A percentile compares a stretch with the other conserved stretches of the same genome.
These are phyloP conservation scores for Artemisia princeps DNA, from an alignment of 140 eudicot species.

Conservation along the genomic window DNA sequence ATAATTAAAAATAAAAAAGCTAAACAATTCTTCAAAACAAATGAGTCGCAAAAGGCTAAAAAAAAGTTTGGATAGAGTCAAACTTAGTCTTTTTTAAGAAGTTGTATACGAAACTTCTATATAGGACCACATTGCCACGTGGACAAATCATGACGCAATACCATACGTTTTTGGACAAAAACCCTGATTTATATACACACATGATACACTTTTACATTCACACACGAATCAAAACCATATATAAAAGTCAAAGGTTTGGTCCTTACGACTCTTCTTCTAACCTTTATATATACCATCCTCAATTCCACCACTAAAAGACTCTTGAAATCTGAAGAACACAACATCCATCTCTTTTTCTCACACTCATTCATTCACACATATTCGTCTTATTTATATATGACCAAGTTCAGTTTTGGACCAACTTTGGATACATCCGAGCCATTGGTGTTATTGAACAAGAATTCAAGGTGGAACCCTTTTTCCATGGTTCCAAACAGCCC, in stretches of 20 bases:
- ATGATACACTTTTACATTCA: slow-evolving; percentile 20
- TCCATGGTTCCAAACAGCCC: slow-evolving; percentile 17
- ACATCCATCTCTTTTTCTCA: slow-evolving; percentile 15
- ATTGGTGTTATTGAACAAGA: slow-evolving; percentile 32
- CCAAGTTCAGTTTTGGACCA: slow-evolving; percentile 49
- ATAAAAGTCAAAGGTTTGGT: slow-evolving; percentile 26
- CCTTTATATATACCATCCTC: slow-evolving; percentile 47
- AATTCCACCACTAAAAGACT: slow-evolving; percentile 25
- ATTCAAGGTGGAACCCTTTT: slow-evolving; percentile 28
- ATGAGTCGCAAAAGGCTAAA: not conserved
- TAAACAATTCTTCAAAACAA: not conserved
- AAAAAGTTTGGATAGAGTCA: slow-evolving; percentile 32
- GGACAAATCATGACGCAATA: slow-evolving; percentile 56
- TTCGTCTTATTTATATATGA: slow-evolving; percentile 36
- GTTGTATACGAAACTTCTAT: slow-evolving; percentile 38
- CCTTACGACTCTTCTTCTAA: slow-evolving; percentile 11
- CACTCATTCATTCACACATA: not conserved
- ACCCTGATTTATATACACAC: slow-evolving; percentile 20
- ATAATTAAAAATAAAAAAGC: not conserved
- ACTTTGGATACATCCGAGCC: slow-evolving; percentile 58
- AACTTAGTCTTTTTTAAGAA: slow-evolving; percentile 40
- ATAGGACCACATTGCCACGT: slow-evolving; percentile 30
- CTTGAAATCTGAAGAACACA: slow-evolving; percentile 15
- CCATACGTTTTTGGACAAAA: slow-evolving; percentile 42
- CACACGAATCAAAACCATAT: slow-evolving; percentile 14